phyloP scores from a whole-genome alignment of 441 rosid genomes.

The Arabidopsis hybrid region DNA sequence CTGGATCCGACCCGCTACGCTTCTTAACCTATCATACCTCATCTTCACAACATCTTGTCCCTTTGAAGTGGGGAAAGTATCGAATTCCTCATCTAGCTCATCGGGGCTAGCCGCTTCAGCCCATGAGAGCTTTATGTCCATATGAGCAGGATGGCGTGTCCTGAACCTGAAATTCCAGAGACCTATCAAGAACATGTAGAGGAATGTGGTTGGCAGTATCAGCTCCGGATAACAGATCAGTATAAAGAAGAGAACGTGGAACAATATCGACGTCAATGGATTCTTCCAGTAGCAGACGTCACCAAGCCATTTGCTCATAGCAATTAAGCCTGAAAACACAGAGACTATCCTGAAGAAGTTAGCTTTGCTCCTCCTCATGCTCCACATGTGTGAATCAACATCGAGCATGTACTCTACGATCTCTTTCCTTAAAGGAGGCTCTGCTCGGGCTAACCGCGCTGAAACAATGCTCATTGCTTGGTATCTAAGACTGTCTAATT shows the following conservation, averaged over 20 bases:
- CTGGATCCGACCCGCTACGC: constrained; percentile 73
- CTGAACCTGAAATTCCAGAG: constrained; percentile 64
- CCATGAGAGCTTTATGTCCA: constrained; percentile 74
- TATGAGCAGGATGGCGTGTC: constrained; percentile 65
- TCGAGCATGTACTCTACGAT: constrained; percentile 76
- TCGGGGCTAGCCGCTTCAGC: constrained; percentile 68
- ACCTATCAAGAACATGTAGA: constrained; percentile 72
- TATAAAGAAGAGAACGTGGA: constrained; percentile 63
- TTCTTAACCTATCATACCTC: constrained; percentile 74
- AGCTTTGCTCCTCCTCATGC: constrained; percentile 78
- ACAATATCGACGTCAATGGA: constrained; percentile 59
- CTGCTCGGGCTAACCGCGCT: constrained; percentile 62
- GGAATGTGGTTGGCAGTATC: constrained; percentile 64
- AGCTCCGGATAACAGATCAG: constrained; percentile 67
- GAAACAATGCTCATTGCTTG: constrained; percentile 71
- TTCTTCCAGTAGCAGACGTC: constrained; percentile 72
- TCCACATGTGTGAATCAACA: constrained; percentile 82
- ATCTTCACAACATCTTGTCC: constrained; percentile 64
- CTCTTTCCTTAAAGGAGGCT: constrained; percentile 71
- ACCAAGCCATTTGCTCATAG: constrained; percentile 69
- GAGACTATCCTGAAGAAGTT: constrained; percentile 73
- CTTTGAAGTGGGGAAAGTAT: constrained; percentile 66
- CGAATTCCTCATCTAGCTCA: constrained; percentile 72
- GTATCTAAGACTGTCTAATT: constrained; percentile 63
- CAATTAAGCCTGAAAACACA: constrained; percentile 59